Conservation (phyloP, 768 basidiomycete species). For the Dictyophora rubrovolvata region DNA sequence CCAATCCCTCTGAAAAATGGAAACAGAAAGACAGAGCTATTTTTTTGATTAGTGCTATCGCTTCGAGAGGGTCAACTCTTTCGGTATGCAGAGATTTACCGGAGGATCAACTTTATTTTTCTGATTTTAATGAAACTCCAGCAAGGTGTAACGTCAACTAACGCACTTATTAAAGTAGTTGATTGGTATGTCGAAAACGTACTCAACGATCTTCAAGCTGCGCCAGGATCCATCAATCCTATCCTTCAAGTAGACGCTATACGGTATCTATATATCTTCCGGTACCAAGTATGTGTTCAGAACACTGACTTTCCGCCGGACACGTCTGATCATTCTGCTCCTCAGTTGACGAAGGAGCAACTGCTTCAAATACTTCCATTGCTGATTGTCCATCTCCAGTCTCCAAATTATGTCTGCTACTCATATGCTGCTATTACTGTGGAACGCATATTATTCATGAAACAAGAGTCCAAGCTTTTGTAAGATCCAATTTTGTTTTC, state of each 20-base stretch:
- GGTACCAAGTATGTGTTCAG: conserved; percentile 67
- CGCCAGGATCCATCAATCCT: conserved; percentile 61
- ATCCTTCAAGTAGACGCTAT: conserved; percentile 96
- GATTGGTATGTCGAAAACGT: conserved; percentile 93
- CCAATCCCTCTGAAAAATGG: conserved; percentile 55
- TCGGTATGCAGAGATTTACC: conserved; percentile 38
- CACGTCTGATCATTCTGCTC: neutral
- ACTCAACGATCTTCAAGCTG: conserved; percentile 73
- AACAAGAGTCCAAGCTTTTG: conserved; percentile 64
- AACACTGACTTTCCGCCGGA: neutral
- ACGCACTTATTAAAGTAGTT: conserved; percentile 85
- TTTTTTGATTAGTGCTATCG: conserved; percentile 88
- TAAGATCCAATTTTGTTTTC: conserved; percentile 28
- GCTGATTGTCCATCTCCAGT: conserved; percentile 70
- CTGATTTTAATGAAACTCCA: conserved; percentile 17
- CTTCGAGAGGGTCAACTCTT: conserved; percentile 77
- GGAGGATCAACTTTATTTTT: neutral
- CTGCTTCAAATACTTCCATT: conserved; percentile 83
- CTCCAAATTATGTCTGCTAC: conserved; percentile 83
- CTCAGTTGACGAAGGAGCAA: conserved; percentile 85
- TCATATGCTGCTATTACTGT: conserved; percentile 99
- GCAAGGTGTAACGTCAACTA: conserved; percentile 92
- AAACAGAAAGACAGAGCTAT: conserved; percentile 90
- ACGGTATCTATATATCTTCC: conserved; percentile 87
- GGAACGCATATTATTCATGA: conserved; percentile 88